A percentile compares a stretch with the other conserved stretches of the same genome.
These are phyloP conservation scores for Fulvia fulva DNA, from an alignment of 2,329 filamentous ascomycete species.

Conservation along the genomic window DNA sequence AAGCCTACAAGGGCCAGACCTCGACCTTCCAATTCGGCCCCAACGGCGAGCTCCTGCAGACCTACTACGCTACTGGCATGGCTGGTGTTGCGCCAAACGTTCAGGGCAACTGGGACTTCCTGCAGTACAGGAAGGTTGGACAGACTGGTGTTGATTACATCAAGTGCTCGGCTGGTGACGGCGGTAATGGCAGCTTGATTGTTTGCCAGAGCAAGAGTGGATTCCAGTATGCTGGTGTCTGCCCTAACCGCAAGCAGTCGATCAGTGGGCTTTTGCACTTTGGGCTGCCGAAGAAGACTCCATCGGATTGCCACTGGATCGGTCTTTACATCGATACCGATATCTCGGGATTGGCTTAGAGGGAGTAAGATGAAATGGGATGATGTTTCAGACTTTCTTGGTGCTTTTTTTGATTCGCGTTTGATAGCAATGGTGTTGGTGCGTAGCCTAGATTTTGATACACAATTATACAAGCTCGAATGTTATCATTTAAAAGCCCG, in stretches of 20 bases:
- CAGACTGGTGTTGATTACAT: conserved; percentile 10
- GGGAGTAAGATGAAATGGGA: no score
- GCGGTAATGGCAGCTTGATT: conserved; percentile 5
- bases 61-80: conserved; percentile 10
- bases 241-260: conserved; percentile 11
- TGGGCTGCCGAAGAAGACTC: conserved; percentile 9
- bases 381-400: no score
- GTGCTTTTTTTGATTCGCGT: no score
- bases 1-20: conserved; percentile 8
- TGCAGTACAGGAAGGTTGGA: conserved; percentile 9
- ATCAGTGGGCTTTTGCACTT: conserved; percentile 13
- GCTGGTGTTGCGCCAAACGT: conserved; percentile 11
- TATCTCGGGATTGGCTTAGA: neutral
- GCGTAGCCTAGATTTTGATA: no score
- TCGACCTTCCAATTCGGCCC: conserved; percentile 10
- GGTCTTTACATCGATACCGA: conserved; percentile 2
- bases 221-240: conserved; percentile 13
- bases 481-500: no score
- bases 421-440: no score
- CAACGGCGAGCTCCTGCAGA: conserved; percentile 13
- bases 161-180: conserved; percentile 7
- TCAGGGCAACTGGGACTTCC: conserved; percentile 8
- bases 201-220: conserved; percentile 11
- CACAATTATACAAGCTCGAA: no score
- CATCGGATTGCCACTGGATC: conserved; percentile 5